Base-by-base conservation (phyloP, 495 filamentous ascomycete species). In the Hypoxylon trugodes region DNA sequence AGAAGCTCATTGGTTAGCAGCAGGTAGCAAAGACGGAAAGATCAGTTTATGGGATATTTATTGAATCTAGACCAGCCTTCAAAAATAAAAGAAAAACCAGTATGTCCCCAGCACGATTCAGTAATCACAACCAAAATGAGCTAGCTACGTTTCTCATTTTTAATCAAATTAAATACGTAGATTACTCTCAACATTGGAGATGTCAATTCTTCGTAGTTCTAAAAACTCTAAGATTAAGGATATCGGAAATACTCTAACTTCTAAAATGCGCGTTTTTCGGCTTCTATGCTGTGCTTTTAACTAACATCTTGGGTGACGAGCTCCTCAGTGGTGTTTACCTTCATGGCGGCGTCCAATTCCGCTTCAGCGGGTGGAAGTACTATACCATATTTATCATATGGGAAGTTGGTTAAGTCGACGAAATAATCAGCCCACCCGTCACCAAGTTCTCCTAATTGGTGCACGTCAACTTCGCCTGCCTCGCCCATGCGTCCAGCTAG, bases 41-140 rank as follows among this genome's bases (percentile, higher is more conserved):
- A 88, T 98, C 53, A 94, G 90, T 69, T 80, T 98, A 74, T 98
- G 95, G 95, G 92, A 95, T 79, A 90, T 96, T 61, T 98, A 90
- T 80, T 97, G 73, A 75, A n/a, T n/a, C n/a, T n/a, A n/a, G n/a
- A 42, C 0, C 16, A 30, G 28, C 5, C 10, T 10, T 5, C 28
- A 30, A 30, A 30, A 30, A 5, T 10, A 10, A 30, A n/a, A n/a
- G n/a, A n/a, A n/a, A n/a, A n/a, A n/a, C n/a, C n/a, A n/a, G n/a
- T n/a, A n/a, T n/a, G n/a, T n/a, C n/a, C n/a, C n/a, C n/a, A n/a
- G n/a, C n/a, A n/a, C n/a, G n/a, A n/a, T n/a, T n/a, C n/a, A n/a
- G n/a, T n/a, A n/a, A n/a, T n/a, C n/a, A n/a, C n/a, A n/a, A n/a
- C n/a, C n/a, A n/a, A n/a, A n/a, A n/a, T n/a, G n/a, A n/a, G n/a